A percentile compares a stretch with the other conserved stretches of the same genome.
Conservation (phyloP, 2,329 filamentous ascomycete genomes). For the Rhinocladiella mackenziei region DNA sequence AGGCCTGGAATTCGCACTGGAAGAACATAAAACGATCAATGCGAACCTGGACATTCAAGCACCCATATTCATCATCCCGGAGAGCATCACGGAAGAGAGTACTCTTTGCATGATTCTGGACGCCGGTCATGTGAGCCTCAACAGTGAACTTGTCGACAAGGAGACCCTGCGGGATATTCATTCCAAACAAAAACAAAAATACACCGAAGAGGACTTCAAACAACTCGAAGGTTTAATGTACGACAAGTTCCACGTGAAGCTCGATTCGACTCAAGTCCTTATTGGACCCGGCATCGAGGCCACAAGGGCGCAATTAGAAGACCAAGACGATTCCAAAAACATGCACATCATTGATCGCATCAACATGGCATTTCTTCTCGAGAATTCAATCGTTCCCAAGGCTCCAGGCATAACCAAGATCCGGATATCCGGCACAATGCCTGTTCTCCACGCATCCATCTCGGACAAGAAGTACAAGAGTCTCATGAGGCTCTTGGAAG, state of each 20-base stretch:
- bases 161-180: constrained; percentile 86
- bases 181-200: constrained; percentile 80
- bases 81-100: constrained; percentile 76
- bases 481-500: constrained; percentile 92
- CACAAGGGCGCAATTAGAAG: constrained; percentile 74
- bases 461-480: constrained; percentile 97
- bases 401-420: constrained; percentile 89
- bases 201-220: constrained; percentile 83
- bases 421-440: constrained; percentile 84
- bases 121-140: constrained; percentile 91
- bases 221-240: constrained; percentile 92
- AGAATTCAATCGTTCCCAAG: constrained; percentile 94
- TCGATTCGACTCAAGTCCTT: constrained; percentile 90
- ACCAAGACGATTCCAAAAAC: constrained; percentile 63
- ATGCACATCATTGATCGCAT: constrained; percentile 94
- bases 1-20: constrained; percentile 89
- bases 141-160: constrained; percentile 88
- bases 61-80: constrained; percentile 91
- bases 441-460: constrained; percentile 83
- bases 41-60: constrained; percentile 93
- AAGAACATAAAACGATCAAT: constrained; percentile 97
- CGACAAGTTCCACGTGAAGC: constrained; percentile 88
- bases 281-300: constrained; percentile 91
- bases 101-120: constrained; percentile 91
- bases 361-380: constrained; percentile 95